Evolutionary conservation across 1,284 basidiomycete species (phyloP).

Genomic region (Kwoniella shivajii): DNA sequence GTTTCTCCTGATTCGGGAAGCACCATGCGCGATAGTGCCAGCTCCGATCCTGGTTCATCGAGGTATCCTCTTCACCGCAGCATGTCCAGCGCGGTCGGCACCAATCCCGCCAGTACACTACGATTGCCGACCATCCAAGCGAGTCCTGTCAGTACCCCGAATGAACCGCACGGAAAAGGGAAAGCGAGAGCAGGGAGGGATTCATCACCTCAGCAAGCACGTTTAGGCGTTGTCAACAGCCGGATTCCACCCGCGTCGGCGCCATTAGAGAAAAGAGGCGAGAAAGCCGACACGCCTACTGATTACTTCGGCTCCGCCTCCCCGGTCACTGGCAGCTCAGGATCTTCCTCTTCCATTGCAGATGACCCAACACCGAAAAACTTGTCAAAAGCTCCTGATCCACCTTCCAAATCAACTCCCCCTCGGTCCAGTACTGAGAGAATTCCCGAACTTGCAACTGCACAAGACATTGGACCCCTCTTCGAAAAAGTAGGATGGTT

Average conservation of each 20-base stretch:
- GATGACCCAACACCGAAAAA: conserved; percentile 22
- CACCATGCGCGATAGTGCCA: conserved; percentile 26
- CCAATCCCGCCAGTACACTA: conserved; percentile 8
- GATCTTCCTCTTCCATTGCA: conserved; percentile 36
- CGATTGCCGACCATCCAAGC: conserved; percentile 45
- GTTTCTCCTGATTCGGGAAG: conserved; percentile 57
- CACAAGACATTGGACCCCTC: conserved; percentile 56
- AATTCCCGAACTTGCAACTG: conserved; percentile 22
- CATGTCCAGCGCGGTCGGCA: conserved; percentile 28
- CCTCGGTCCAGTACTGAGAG: background rate
- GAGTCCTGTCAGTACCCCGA: conserved; percentile 45
- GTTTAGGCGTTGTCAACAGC: conserved; percentile 21
- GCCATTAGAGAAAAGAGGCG: conserved; percentile 39
- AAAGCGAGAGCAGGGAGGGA: conserved; percentile 7
- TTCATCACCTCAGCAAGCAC: conserved; percentile 1
- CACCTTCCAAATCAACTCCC: background rate
- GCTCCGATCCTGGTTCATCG: conserved; percentile 39
- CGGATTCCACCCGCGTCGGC: conserved; percentile 47
- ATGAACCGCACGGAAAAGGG: conserved; percentile 26
- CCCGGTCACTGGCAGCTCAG: conserved; percentile 13
- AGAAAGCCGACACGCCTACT: conserved; percentile 18
- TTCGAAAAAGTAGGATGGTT: conserved; percentile 69
- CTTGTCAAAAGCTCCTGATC: conserved; percentile 52
- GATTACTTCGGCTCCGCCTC: conserved; percentile 44
- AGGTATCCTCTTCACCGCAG: conserved; percentile 36